These are phyloP conservation scores for Naganishia randhawae DNA, from an alignment of 768 basidiomycete species.

Conservation along the genomic window DNA sequence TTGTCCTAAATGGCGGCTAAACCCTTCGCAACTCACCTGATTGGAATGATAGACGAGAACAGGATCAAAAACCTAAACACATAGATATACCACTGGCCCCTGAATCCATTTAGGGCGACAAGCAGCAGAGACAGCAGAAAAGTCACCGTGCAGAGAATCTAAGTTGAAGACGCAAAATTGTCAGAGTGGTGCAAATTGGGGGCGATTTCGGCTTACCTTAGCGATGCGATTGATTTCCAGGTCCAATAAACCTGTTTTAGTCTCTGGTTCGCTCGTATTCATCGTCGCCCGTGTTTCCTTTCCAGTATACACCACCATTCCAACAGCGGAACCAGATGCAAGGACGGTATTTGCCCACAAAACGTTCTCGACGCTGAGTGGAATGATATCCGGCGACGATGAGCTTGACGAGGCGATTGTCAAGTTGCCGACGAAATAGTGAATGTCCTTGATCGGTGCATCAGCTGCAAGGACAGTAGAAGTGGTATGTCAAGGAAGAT, in stretches of 20 bases:
- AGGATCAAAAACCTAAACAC: constrained; percentile 94
- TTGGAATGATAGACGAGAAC: constrained; percentile 98
- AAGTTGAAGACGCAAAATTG: background rate
- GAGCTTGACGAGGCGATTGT: constrained; percentile 52
- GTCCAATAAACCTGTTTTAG: constrained; percentile 87
- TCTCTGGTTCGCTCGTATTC: constrained; percentile 96
- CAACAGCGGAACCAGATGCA: constrained; percentile 87
- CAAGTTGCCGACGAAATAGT: constrained; percentile 89
- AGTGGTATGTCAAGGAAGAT: background rate
- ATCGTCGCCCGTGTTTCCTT: constrained; percentile 93
- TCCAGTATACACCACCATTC: constrained; percentile 91
- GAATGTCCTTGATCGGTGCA: constrained; percentile 92
- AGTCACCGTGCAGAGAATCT: constrained; percentile 93
- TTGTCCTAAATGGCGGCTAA: background rate
- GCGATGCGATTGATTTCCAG: constrained; percentile 91
- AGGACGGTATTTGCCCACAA: constrained; percentile 97
- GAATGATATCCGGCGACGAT: constrained; percentile 52
- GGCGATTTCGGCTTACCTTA: constrained; percentile 61
- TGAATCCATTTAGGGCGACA: constrained; percentile 92
- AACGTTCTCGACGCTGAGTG: constrained; percentile 90
- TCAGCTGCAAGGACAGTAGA: constrained; percentile 61
- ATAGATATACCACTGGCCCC: constrained; percentile 93
- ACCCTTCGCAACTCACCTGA: constrained; percentile 64
- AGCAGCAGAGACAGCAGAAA: constrained; percentile 85
- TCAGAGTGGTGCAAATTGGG: background rate